Conservation (phyloP, 176 grass and related monocot genomes). For the Themeda triandra region DNA sequence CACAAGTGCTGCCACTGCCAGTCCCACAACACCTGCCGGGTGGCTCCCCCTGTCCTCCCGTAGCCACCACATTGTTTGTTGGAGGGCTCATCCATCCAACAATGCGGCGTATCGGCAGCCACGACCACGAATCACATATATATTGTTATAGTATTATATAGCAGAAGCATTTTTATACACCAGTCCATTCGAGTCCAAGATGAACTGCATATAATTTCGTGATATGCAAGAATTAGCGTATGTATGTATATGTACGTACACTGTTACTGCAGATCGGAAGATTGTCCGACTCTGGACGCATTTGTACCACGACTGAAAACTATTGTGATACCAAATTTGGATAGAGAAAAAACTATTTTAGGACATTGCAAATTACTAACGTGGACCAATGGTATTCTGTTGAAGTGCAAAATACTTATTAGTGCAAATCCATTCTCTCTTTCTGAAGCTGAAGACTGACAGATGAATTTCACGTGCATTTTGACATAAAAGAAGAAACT, state of each 20-base stretch:
- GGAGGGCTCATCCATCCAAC: too few species aligned
- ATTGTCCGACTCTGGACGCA: background rate
- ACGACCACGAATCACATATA: background rate
- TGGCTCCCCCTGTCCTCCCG: conserved; percentile 53
- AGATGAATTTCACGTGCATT: too few species aligned
- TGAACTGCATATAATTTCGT: conserved; percentile 2
- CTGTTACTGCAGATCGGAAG: background rate
- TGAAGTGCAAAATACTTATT: too few species aligned
- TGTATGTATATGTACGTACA: background rate
- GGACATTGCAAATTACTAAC: background rate
- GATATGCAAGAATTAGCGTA: background rate
- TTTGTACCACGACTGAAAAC: background rate
- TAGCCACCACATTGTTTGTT: background rate
- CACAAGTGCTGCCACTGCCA: conserved; percentile 80
- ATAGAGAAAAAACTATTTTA: background rate
- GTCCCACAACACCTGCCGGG: conserved; percentile 70
- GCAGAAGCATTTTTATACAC: background rate
- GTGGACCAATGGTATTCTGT: too few species aligned
- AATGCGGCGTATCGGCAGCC: too few species aligned
- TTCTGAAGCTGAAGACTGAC: too few species aligned
- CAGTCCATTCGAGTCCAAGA: background rate
- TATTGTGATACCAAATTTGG: background rate
- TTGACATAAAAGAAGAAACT: too few species aligned
- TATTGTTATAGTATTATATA: background rate
- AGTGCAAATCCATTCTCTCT: too few species aligned